Percentiles rank a stretch among this genome's conserved stretches.
phyloP scores from a whole-genome alignment of 2,329 filamentous ascomycete genomes.

The Stagonosporopsis vannaccii region DNA sequence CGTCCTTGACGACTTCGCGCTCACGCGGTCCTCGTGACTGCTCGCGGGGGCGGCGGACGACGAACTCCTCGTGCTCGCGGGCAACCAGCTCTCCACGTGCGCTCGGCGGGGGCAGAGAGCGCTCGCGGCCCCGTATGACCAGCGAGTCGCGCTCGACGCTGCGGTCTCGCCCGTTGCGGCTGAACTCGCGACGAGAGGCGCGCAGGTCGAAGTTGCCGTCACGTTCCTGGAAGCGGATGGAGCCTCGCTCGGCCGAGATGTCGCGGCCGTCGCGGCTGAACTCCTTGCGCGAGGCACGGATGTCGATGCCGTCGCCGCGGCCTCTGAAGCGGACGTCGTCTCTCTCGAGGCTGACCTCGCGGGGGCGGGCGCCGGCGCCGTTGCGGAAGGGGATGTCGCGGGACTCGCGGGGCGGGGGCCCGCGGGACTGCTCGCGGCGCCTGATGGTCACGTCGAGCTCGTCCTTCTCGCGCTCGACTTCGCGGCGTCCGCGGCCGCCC shows the following conservation, averaged over 20 bases:
- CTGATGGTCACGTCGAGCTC: conserved; percentile 48
- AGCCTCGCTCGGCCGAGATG: conserved; percentile 35
- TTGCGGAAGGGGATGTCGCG: conserved; percentile 54
- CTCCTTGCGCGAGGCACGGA: conserved; percentile 34
- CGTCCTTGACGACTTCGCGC: conserved; percentile 48
- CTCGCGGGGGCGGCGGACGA: conserved; percentile 49
- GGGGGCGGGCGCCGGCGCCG: conserved; percentile 50
- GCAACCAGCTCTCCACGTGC: conserved; percentile 47
- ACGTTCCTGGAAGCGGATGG: conserved; percentile 42
- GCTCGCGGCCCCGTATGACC: conserved; percentile 45
- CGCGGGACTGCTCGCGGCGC: conserved; percentile 47
- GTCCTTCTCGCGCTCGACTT: conserved; percentile 38
- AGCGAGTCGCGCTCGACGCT: conserved; percentile 47
- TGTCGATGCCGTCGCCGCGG: conserved; percentile 45
- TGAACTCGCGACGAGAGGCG: conserved; percentile 45
- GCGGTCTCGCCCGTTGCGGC: conserved; percentile 42
- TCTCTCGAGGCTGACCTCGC: conserved; percentile 47
- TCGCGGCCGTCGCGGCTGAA: conserved; percentile 34
- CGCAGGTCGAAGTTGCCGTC: conserved; percentile 53
- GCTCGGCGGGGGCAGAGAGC: conserved; percentile 47
- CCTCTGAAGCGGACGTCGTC: conserved; percentile 59
- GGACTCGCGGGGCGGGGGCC: conserved; percentile 40
- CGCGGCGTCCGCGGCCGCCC: conserved; percentile 42
- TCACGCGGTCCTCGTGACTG: conserved; percentile 43
- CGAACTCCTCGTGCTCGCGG: conserved; percentile 52